Evolutionary conservation across 345 rosid species (phyloP), one percentile per base, ranked within the genome.

Genomic region (Erucastrum elatum): DNA sequence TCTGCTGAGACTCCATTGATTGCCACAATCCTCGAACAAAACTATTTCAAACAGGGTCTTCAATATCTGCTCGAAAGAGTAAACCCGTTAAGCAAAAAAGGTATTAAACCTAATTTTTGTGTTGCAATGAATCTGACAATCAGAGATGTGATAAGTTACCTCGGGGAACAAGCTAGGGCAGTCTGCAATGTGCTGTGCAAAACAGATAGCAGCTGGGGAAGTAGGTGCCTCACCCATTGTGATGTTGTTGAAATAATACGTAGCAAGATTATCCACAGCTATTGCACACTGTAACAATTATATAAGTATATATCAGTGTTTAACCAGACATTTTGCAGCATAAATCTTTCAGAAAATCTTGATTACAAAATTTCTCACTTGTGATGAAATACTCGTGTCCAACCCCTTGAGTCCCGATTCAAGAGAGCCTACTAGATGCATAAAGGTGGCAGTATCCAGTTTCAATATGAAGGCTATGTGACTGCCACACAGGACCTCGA

Each of bases 1-100:
- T 73, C 98, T 90, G 87, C 98, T 94, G 68, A 94, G 97, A 85
- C 98, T 94, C 98, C 98, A 94, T 62, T 92, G 97, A 74, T 90
- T 94, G 76, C 95, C 90, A 83, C 97, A 92, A 66, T 94, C 98
- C 85, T 94, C 98, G 64, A 92, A 94, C 61, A 94, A 82, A 71
- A 94, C 97, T 64, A 94, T 91, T 86, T 94, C 98, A 72, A 94
- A 92, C 63, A 94, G 85, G 8, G 97, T 89, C 89, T 92, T 94
- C 86, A 94, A 73, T 82, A 94, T 91, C 99, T 95, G 87, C 62
- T 82, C 64, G 68, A 21, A 63, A n/a, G 72, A 87, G 27, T 65
- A 72, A 31, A 55, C 51, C 27, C 16, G 69, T 44, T 58, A 64
- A 44, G 1, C 4, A n/a, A 49, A 49, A 49, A 49, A 4, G 16